Evolutionary conservation across 1,139 yeast species (phyloP), one percentile per base, ranked within the genome.

Genomic region (Blastobotrys capitulatus): DNA sequence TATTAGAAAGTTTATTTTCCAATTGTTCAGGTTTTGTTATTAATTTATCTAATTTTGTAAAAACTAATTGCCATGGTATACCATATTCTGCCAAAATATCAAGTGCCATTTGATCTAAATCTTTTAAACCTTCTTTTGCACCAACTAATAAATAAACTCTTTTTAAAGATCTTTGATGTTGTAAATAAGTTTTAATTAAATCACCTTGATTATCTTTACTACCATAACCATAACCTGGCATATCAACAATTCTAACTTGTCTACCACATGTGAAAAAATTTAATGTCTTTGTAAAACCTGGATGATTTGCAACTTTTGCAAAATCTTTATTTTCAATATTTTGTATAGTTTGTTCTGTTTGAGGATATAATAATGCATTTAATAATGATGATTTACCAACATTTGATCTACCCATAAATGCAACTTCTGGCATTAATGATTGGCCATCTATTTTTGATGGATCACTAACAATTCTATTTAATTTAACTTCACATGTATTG

Each of bases 141-240:
- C 85, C 84, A 0, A 87, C 63, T 31, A 88, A 67, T 8, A 89
- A 60, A 57, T 77, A 86, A 0, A 81, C 82, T 52, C 81, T 73
- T 36, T 77, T 69, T 27, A 89, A 69, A 35, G 73, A 76, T 40
- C 71, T 65, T 47, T 94, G 71, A 16, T 75, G 69, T 22, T 67
- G 64, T 9, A 88, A 66, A 60, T 87, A 88, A 37, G 80, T 78
- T 56, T 80, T 61, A 0, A 85, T 84, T 43, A 83, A 73, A 47
- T 76, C 68, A 1, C 96, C 96, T 61, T 88, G 95, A 54, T 72
- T 67, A n/a, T 60, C 63, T 22, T 74, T 74, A 39, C 79, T 59
- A 2, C 83, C 89, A 57, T 72, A 77, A 2, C 97, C 97, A 62
- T 88, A 88, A 0, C 97, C 97, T 0, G 97, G 96, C 36, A 88